Evolutionary conservation across 345 rosid genomes (phyloP).

Genomic region (Corchorus olitorius): DNA sequence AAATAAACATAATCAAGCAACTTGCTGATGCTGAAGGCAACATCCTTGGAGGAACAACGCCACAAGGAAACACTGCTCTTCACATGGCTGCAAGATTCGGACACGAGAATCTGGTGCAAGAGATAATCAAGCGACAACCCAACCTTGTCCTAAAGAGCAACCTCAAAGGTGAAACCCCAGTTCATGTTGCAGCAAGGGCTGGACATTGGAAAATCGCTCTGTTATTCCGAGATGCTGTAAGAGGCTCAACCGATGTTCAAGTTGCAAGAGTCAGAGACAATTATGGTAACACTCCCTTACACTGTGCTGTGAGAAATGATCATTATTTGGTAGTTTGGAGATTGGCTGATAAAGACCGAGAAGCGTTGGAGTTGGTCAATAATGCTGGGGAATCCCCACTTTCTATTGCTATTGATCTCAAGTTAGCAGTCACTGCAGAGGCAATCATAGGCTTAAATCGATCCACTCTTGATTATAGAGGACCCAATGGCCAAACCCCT

Average conservation of each 20-base stretch:
- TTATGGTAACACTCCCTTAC: constrained; percentile 17
- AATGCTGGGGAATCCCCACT: constrained; percentile 16
- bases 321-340: not conserved
- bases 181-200: constrained; percentile 19
- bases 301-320: constrained; percentile 15
- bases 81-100: constrained; percentile 21
- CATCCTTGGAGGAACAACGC: constrained; percentile 8
- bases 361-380: constrained; percentile 2
- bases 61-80: constrained; percentile 15
- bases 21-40: not conserved
- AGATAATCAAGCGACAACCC: constrained; percentile 8
- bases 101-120: not conserved
- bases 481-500: constrained; percentile 17
- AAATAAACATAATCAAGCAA: not conserved
- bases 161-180: constrained; percentile 18
- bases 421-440: not conserved
- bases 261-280: constrained; percentile 14
- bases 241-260: not conserved
- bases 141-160: constrained; percentile 10
- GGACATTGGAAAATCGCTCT: not conserved
- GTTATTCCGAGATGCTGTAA: not conserved
- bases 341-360: not conserved
- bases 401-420: constrained; percentile 17
- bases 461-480: constrained; percentile 1
- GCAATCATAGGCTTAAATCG: constrained; percentile 7